Conservation (phyloP, 148 eudicot species). For the Camellia granthamiana region DNA sequence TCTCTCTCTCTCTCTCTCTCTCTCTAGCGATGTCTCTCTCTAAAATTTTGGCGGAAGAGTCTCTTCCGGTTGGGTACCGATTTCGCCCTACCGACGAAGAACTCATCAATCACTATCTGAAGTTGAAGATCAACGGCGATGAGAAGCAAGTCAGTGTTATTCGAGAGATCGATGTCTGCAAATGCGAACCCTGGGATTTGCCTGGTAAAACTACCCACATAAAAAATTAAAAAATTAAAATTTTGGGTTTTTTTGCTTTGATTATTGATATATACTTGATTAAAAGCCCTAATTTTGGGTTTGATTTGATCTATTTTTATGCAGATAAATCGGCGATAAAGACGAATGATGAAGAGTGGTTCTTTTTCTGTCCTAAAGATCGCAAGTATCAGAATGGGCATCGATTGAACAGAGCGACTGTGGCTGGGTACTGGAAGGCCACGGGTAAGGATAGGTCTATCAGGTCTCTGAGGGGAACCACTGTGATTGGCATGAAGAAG, state of each 20-base stretch:
- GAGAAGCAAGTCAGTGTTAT: conserved; percentile 61
- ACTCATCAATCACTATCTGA: conserved; percentile 71
- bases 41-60: background rate
- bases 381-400: conserved; percentile 92
- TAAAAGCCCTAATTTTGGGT: background rate
- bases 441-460: conserved; percentile 91
- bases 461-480: conserved; percentile 38
- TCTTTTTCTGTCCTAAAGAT: conserved; percentile 91
- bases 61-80: conserved; percentile 80
- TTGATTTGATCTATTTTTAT: background rate
- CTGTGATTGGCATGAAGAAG: conserved; percentile 83
- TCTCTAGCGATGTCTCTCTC: background rate
- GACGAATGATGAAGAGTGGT: conserved; percentile 80
- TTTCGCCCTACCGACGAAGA: conserved; percentile 91
- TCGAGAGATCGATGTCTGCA: conserved; percentile 86
- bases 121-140: conserved; percentile 73
- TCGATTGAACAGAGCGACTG: conserved; percentile 81
- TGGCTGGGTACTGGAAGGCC: conserved; percentile 93
- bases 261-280: background rate
- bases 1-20: background rate
- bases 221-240: background rate
- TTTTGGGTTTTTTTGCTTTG: background rate
- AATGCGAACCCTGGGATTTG: conserved; percentile 89
- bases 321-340: conserved; percentile 70
- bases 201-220: conserved; percentile 47